Evolutionary conservation across 2,329 filamentous ascomycete species (phyloP), one percentile per base, ranked within the genome.

Genomic region (Alternaria sp.): DNA sequence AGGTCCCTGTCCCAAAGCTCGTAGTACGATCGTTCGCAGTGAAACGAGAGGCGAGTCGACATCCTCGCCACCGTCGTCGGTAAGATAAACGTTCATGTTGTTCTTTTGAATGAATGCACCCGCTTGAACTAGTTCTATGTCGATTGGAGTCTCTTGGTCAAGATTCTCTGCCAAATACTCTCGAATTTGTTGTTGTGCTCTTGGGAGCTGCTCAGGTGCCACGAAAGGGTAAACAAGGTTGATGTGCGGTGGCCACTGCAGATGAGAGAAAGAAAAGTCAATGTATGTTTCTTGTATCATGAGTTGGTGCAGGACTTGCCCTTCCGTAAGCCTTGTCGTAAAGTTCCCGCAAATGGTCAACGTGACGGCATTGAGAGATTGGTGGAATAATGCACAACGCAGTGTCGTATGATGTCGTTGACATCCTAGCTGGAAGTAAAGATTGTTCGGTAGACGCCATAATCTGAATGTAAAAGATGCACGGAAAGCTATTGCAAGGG

Each of bases 191-290:
- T 79, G 72, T 1, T 78, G 77, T 2, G 84, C 86, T 20, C 72
- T 66, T 1, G 77, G 67, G 2, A 91, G 79, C 8, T 67, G 65
- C 3, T 85, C 81, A 0, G 81, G 76, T 3, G 76, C 72, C 7
- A 89, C 86, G 71, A 90, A 91, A 0, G 88, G 89, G 69, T 91
- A 91, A 22, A 90, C 67, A 26, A 91, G 75, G 65, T 90, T 91
- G 68, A 91, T 72, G 66, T 91, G 89, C 12, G 88, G 86, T 4
- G 88, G 88, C 89, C 89, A 91, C 75, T 49, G 22, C 6, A 49
- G 14, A 26, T 16, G 4, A 24, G 20, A 18, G 6, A 30, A 8
- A 7, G 14, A 8, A 5, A 24, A 9, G 46, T 49, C 32, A 49
- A 38, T 26, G 20, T 24, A n/a, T 49, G 46, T 22, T 7, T 38